Base-by-base conservation (phyloP, 2,329 filamentous ascomycete genomes). In the Stagonosporopsis chrysanthemi region DNA sequence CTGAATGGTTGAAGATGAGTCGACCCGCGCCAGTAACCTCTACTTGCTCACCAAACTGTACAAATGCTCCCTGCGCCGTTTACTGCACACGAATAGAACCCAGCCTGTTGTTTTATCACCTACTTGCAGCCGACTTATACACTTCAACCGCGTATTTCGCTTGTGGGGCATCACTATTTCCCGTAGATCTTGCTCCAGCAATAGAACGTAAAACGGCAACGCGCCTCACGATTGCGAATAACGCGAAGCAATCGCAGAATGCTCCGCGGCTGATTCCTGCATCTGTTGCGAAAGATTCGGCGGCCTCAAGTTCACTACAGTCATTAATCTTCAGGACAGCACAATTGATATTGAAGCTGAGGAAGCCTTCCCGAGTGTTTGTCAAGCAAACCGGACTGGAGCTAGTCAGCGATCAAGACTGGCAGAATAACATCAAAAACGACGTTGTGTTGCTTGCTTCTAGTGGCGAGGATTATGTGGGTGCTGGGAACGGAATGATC, bases 391-490 rank as follows among this genome's bases (percentile, higher is more conserved):
- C 62, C 9, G 71, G 72, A 2, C 54, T 66, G 38, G 73, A 76
- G 50, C 59, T 76, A 5, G 22, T 69, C 2, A 61, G 23, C 2
- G 59, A 72, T 28, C 59, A 58, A 36, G 70, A 74, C 24, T 76
- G 71, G 72, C 64, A 60, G 40, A 50, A 33, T 29, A 60, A 51
- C 11, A 29, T 71, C 8, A 59, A 54, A 23, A 57, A 73, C 42
- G 71, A 76, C 53, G 51, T 69, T 14, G 58, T 66, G 3, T 50
- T 77, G 19, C 63, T 75, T 7, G 60, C 73, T 2, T 73, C 68
- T 26, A 62, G 63, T n/a, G 70, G 72, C 24, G 73, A 76, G 44
- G 68, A 73, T 8, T 73, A 71, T 58, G 63, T 76, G 19, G 73
- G 73, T 2, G 57, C 64, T 11, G 69, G 58, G 52, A 68, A 63